Percentiles rank a stretch among this genome's conserved stretches.
Conservation (phyloP, 306 rosid genomes). For the Cucurbita moschata region DNA sequence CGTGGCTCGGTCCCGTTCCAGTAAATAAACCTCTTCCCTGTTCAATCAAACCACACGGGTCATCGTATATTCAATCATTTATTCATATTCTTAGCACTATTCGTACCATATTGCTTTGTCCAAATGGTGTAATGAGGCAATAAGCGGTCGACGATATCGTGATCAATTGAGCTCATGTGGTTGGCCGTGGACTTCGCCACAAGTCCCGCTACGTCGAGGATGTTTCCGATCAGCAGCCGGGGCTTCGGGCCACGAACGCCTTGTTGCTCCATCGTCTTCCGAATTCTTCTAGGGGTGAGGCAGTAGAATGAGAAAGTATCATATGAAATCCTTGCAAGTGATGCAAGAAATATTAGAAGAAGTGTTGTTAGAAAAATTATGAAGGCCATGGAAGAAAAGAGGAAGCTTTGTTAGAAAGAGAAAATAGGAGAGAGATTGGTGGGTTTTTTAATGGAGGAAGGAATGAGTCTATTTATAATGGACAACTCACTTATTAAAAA, state of each 20-base stretch:
- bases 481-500: not conserved
- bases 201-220: slow-evolving; percentile 52
- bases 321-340: slow-evolving; percentile 30
- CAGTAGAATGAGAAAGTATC: slow-evolving; percentile 45
- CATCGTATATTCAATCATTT: not conserved
- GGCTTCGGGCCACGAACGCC: slow-evolving; percentile 80
- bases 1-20: slow-evolving; percentile 63
- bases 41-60: not conserved
- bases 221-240: slow-evolving; percentile 53
- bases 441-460: not conserved
- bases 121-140: slow-evolving; percentile 69
- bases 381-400: slow-evolving; percentile 15
- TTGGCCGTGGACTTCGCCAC: slow-evolving; percentile 45
- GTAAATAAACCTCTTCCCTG: slow-evolving; percentile 42
- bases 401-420: not conserved
- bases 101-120: slow-evolving; percentile 58
- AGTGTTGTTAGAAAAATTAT: slow-evolving; percentile 21
- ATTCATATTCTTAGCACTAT: too few relatives aligned
- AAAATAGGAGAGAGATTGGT: not conserved
- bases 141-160: slow-evolving; percentile 74
- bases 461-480: not conserved
- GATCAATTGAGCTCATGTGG: slow-evolving; percentile 59
- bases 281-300: slow-evolving; percentile 56
- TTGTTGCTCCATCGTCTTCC: slow-evolving; percentile 65
- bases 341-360: slow-evolving; percentile 13